phyloP scores from a whole-genome alignment of 2,329 filamentous ascomycete species.

The Pseudomassariella vexata region DNA sequence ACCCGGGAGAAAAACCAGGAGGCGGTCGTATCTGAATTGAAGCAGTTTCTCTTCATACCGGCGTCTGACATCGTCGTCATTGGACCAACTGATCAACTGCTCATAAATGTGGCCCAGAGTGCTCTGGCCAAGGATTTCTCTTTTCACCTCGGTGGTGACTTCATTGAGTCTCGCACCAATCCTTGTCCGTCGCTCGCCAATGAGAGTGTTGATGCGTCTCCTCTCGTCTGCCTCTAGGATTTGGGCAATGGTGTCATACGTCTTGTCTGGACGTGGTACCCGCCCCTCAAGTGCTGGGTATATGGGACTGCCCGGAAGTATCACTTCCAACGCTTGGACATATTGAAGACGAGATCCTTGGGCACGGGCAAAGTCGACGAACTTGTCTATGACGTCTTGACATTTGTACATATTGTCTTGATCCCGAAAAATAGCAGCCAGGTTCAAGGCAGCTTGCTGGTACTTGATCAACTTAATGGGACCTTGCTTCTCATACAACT shows the following conservation, averaged over 20 bases:
- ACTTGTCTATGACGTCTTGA: conserved; percentile 71
- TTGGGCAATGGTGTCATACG: conserved; percentile 76
- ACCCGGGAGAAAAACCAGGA: conserved; percentile 61
- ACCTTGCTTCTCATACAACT: conserved; percentile 76
- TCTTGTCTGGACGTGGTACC: conserved; percentile 71
- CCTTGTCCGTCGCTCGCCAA: conserved; percentile 81
- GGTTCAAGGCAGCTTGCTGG: conserved; percentile 62
- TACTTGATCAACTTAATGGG: conserved; percentile 66
- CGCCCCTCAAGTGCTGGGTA: conserved; percentile 81
- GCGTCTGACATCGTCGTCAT: conserved; percentile 77
- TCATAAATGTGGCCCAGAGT: conserved; percentile 75
- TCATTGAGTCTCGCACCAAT: conserved; percentile 78
- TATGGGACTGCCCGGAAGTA: conserved; percentile 74
- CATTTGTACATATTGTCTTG: conserved; percentile 59
- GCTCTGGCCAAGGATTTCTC: conserved; percentile 73
- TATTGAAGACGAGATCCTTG: conserved; percentile 70
- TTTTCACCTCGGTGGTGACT: conserved; percentile 81
- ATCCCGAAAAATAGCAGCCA: conserved; percentile 70
- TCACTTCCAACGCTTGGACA: conserved; percentile 67
- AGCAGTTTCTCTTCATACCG: conserved; percentile 88
- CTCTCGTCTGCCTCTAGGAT: conserved; percentile 83
- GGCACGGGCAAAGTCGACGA: conserved; percentile 65
- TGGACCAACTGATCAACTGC: conserved; percentile 83
- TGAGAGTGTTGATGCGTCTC: conserved; percentile 81
- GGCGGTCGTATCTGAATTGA: conserved; percentile 70